Evolutionary conservation across 139 green algal species (phyloP).

Genomic region (Raphidocelis subcapitata): DNA sequence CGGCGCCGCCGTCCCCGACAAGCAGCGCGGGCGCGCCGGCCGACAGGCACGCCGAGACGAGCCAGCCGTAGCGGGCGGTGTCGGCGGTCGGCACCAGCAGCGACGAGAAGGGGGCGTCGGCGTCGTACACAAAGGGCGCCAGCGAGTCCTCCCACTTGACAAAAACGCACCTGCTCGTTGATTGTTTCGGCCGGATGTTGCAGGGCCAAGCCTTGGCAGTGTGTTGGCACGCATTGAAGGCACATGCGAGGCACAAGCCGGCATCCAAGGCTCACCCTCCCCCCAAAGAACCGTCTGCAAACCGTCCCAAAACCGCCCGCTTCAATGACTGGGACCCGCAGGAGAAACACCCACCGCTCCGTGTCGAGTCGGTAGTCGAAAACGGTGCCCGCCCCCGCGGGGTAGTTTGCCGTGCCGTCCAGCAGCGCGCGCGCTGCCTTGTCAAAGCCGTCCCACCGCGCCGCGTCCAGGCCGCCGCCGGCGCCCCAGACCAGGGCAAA

Average conservation of each 20-base stretch:
- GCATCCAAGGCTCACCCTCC: no score
- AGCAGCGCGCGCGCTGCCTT: constrained; percentile 46
- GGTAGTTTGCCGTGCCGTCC: constrained; percentile 42
- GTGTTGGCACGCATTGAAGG: constrained; percentile 1
- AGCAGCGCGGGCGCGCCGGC: constrained; percentile 26
- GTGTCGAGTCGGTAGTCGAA: constrained; percentile 77
- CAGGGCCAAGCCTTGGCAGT: no score
- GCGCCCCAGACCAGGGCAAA: constrained; percentile 72
- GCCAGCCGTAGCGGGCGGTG: constrained; percentile 39
- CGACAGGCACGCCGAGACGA: constrained; percentile 40
- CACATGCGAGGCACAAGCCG: not conserved
- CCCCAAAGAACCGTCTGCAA: no score
- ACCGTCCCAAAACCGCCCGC: no score
- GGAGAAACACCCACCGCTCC: constrained; percentile 16
- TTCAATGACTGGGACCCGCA: no score
- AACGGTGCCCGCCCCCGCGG: constrained; percentile 44
- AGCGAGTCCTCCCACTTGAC: constrained; percentile 58
- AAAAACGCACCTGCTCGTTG: not conserved
- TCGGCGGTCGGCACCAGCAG: constrained; percentile 81
- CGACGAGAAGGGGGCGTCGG: constrained; percentile 60
- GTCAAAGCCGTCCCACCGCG: constrained; percentile 61
- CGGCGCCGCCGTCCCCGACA: constrained; percentile 66
- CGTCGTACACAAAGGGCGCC: constrained; percentile 59
- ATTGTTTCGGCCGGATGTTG: no score
- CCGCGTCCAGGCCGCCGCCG: constrained; percentile 52